phyloP scores from a whole-genome alignment of 2,329 filamentous ascomycete genomes.

The Nigrograna mackinnonii region DNA sequence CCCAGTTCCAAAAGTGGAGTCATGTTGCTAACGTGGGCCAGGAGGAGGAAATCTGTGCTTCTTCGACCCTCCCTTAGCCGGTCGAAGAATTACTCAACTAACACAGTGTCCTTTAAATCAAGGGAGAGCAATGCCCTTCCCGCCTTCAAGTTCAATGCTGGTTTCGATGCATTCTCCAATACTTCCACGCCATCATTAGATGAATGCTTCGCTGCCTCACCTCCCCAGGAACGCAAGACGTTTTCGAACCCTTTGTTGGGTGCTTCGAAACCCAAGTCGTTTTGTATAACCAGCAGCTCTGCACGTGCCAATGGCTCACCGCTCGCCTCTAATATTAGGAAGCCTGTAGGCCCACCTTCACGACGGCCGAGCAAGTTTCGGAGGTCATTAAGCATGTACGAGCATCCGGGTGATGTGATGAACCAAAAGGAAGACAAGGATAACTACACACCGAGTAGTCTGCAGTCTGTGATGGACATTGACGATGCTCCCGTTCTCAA shows the following conservation, averaged over 20 bases:
- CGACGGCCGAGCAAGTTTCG: conserved; percentile 76
- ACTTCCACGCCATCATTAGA: conserved; percentile 70
- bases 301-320: conserved; percentile 75
- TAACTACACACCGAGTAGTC: conserved; percentile 58
- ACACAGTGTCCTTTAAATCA: conserved; percentile 63
- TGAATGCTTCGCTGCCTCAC: conserved; percentile 81
- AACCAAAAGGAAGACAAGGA: conserved; percentile 68
- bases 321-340: conserved; percentile 66
- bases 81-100: conserved; percentile 74
- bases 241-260: conserved; percentile 57
- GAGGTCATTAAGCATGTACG: conserved; percentile 96
- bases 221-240: conserved; percentile 69
- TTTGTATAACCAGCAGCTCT: conserved; percentile 60
- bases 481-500: conserved; percentile 74
- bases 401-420: conserved; percentile 85
- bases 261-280: conserved; percentile 68
- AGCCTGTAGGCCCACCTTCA: conserved; percentile 66
- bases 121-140: conserved; percentile 67
- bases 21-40: conserved; percentile 28
- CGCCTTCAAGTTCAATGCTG: conserved; percentile 74
- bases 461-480: conserved; percentile 81
- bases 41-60: conserved; percentile 50
- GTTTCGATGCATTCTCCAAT: conserved; percentile 53
- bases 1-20: too few species aligned
- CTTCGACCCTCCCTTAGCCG: conserved; percentile 75